Conservation (phyloP, 2,329 filamentous ascomycete genomes). For the Penicillium sp. region DNA sequence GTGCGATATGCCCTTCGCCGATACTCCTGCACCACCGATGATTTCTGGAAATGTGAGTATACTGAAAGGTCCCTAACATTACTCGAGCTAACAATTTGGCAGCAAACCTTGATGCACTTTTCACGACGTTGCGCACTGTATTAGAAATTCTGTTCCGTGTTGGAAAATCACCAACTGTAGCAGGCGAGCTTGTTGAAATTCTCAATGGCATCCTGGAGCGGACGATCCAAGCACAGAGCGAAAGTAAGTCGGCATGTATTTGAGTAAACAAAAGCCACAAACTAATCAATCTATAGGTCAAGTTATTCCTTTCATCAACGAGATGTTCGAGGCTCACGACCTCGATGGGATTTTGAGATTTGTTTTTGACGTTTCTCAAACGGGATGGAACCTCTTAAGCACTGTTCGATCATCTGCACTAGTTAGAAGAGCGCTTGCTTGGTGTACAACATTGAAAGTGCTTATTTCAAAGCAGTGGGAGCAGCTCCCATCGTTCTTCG, state of each 20-base stretch:
- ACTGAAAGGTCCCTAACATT: not conserved
- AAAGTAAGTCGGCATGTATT: constrained; percentile 24
- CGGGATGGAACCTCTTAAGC: constrained; percentile 28
- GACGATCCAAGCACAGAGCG: constrained; percentile 27
- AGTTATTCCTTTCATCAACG: constrained; percentile 19
- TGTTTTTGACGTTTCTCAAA: constrained; percentile 26
- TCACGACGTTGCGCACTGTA: constrained; percentile 25
- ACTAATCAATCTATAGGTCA: constrained; percentile 19
- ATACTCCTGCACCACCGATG: constrained; percentile 31
- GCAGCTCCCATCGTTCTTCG: constrained; percentile 23
- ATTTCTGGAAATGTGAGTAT: constrained; percentile 36
- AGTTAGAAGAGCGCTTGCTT: constrained; percentile 35
- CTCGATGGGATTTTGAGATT: constrained; percentile 29
- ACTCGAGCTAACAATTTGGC: constrained; percentile 5
- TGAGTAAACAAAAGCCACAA: not conserved
- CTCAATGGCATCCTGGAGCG: constrained; percentile 38
- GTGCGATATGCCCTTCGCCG: constrained; percentile 39
- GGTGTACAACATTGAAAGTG: constrained; percentile 29
- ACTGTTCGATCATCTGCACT: constrained; percentile 35
- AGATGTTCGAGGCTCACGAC: constrained; percentile 25
- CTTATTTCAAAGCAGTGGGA: constrained; percentile 19
- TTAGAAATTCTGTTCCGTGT: constrained; percentile 28
- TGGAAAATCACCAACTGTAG: constrained; percentile 36
- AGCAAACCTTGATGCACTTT: constrained; percentile 32
- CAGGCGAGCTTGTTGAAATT: constrained; percentile 37